Percentiles rank a stretch among this genome's conserved stretches.
Evolutionary conservation across 2,329 filamentous ascomycete species (phyloP).

Genomic region (Colletotrichum sp.): DNA sequence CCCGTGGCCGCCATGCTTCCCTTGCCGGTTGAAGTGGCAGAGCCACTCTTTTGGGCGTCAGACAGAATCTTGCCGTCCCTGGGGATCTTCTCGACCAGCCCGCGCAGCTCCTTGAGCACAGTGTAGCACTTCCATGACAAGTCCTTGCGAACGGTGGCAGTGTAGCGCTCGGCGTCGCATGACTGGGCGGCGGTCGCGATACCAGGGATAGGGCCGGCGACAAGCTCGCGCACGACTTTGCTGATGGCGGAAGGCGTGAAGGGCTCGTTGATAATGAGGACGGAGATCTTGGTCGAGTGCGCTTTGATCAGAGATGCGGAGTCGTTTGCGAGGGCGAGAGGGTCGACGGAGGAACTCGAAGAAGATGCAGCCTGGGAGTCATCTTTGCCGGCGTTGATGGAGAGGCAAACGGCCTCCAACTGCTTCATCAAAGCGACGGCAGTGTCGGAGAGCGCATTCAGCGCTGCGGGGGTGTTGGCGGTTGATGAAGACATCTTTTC

Average conservation of each 20-base stretch:
- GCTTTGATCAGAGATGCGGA: slow-evolving; percentile 77
- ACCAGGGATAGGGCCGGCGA: slow-evolving; percentile 74
- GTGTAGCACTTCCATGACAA: slow-evolving; percentile 63
- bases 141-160: slow-evolving; percentile 66
- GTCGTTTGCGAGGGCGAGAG: slow-evolving; percentile 73
- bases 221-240: slow-evolving; percentile 74
- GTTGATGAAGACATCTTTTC: not conserved
- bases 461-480: slow-evolving; percentile 35
- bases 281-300: slow-evolving; percentile 85
- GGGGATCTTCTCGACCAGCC: slow-evolving; percentile 65
- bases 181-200: slow-evolving; percentile 74
- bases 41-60: slow-evolving; percentile 50
- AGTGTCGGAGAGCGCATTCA: slow-evolving; percentile 42
- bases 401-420: slow-evolving; percentile 46
- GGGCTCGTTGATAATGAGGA: slow-evolving; percentile 84
- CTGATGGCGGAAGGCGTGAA: slow-evolving; percentile 80
- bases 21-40: slow-evolving; percentile 40
- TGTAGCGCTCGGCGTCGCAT: slow-evolving; percentile 66
- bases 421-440: slow-evolving; percentile 43
- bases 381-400: slow-evolving; percentile 38
- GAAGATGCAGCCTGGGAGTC: slow-evolving; percentile 11
- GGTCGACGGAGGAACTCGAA: slow-evolving; percentile 45
- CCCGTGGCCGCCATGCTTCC: slow-evolving; percentile 72
- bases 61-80: slow-evolving; percentile 59
- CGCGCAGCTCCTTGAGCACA: slow-evolving; percentile 66